A percentile compares a stretch with the other conserved stretches of the same genome.
Conservation (phyloP, 495 filamentous ascomycete genomes). For the Talaromyces stipitatus region DNA sequence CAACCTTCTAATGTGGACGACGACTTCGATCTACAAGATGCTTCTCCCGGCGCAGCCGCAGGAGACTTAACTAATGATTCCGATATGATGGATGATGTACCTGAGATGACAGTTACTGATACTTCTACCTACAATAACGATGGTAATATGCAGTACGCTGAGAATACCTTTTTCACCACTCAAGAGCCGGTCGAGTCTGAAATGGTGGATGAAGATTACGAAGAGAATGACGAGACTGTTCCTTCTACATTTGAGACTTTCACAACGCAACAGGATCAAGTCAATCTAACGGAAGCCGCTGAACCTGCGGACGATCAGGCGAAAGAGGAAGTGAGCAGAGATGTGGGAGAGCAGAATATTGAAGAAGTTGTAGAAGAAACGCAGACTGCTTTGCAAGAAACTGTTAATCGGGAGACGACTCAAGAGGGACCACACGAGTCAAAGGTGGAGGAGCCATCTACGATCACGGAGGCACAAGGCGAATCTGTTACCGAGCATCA, state of each 20-base stretch:
- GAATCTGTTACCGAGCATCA: slow-evolving; percentile 7
- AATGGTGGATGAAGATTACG: slow-evolving; percentile 38
- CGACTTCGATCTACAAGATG: slow-evolving; percentile 54
- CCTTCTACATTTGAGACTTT: slow-evolving; percentile 19
- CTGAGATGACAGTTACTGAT: slow-evolving; percentile 34
- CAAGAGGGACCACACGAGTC: neutral
- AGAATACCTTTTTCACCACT: slow-evolving; percentile 26
- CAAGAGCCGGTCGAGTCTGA: slow-evolving; percentile 32
- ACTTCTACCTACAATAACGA: slow-evolving; percentile 23
- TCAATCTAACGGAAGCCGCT: neutral
- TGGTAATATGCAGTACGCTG: slow-evolving; percentile 16
- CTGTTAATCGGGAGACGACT: neutral
- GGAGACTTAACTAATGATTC: slow-evolving; percentile 32
- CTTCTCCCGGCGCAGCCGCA: slow-evolving; percentile 22
- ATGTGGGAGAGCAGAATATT: neutral
- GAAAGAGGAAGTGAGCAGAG: slow-evolving; percentile 4
- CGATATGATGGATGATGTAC: slow-evolving; percentile 43
- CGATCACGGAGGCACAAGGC: neutral
- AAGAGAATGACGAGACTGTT: slow-evolving; percentile 24
- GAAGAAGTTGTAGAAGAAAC: neutral
- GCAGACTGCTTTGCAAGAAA: neutral
- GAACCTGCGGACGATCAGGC: neutral
- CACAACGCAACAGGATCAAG: neutral
- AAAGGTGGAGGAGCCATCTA: neutral
- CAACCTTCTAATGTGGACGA: slow-evolving; percentile 45